Base-by-base conservation (phyloP, 139 green algal species). In the Coelastrella sp. region DNA sequence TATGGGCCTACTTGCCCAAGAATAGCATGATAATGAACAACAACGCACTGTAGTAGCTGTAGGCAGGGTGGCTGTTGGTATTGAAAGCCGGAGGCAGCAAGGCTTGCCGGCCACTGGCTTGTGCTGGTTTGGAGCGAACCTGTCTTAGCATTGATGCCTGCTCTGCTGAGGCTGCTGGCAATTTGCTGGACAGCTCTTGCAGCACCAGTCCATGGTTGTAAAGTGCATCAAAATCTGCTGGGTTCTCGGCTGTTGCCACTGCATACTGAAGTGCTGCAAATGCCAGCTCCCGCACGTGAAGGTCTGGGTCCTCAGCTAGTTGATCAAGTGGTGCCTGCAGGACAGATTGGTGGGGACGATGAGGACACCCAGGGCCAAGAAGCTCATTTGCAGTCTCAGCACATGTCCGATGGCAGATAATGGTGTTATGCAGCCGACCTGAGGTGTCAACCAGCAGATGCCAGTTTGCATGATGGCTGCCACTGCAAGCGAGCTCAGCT, bases 141-240 rank as follows among this genome's bases (percentile, higher is more conserved):
- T 93, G 61, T 6, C 72, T 25, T 65, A 95, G 79, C n/a, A 92
- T 70, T 49, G 79, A 35, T 10, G 87, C 49, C 56, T 95, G 89
- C 24, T 95, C 90, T 35, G 63, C 17, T 7, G 84, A 87, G 7
- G 70, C 80, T 15, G 59, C 22, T 15, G 78, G 57, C 12, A 92
- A 68, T 60, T 80, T 66, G 49, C 78, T 66, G n/a, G 87, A 87
- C 56, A 91, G 78, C 87, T 91, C 87, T 58, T 97, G 95, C 76
- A 97, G 92, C 15, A 94, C 92, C 19, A 97, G 91, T 0, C 94
- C 96, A 76, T 96, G 92, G 84, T 96, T 94, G 82, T 97, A 97
- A 5, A 96, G 63, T 0, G 82, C 22, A 14, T 97, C 94, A 75
- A 94, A 97, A 35, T 95, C 92, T 9, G 66, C 63, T 15, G 61